phyloP scores from a whole-genome alignment of 116 monocot species.

The Thalassia testudinum region DNA sequence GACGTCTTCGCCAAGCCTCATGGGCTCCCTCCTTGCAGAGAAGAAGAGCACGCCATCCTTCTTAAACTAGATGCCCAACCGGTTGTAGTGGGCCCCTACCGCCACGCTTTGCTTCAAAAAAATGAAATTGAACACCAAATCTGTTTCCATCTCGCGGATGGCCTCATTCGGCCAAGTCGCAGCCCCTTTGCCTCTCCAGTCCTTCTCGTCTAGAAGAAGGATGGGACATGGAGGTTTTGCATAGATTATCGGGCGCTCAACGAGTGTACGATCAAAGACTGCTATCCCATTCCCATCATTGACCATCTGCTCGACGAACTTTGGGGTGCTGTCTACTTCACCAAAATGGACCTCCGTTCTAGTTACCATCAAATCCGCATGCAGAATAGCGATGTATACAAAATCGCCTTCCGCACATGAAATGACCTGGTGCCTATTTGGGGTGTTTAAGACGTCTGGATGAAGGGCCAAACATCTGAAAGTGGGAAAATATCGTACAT shows the following conservation, averaged over 20 bases:
- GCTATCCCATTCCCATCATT: slow-evolving; percentile 1
- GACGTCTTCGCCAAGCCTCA: too few relatives aligned
- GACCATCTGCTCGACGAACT: not conserved
- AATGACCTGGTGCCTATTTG: too few relatives aligned
- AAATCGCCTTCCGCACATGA: not conserved
- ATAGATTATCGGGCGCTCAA: slow-evolving; percentile 7
- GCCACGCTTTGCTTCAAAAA: too few relatives aligned
- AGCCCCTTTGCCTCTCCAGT: not conserved
- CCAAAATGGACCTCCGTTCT: not conserved
- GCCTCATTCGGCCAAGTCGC: not conserved
- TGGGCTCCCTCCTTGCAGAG: too few relatives aligned
- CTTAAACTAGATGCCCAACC: too few relatives aligned
- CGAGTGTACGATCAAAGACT: slow-evolving; percentile 1
- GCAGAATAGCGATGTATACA: not conserved
- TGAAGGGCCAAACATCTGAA: too few relatives aligned
- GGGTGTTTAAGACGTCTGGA: too few relatives aligned
- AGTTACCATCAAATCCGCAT: slow-evolving; percentile 7
- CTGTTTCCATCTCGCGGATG: too few relatives aligned
- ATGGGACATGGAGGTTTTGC: not conserved
- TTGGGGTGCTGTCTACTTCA: slow-evolving; percentile 1
- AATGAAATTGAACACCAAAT: too few relatives aligned
- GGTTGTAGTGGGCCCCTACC: too few relatives aligned
- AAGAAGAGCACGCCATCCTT: too few relatives aligned
- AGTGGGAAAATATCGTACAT: too few relatives aligned
- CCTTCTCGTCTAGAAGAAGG: not conserved